phyloP scores from a whole-genome alignment of 257 asterid species.

The Capsicum rhomboideum region DNA sequence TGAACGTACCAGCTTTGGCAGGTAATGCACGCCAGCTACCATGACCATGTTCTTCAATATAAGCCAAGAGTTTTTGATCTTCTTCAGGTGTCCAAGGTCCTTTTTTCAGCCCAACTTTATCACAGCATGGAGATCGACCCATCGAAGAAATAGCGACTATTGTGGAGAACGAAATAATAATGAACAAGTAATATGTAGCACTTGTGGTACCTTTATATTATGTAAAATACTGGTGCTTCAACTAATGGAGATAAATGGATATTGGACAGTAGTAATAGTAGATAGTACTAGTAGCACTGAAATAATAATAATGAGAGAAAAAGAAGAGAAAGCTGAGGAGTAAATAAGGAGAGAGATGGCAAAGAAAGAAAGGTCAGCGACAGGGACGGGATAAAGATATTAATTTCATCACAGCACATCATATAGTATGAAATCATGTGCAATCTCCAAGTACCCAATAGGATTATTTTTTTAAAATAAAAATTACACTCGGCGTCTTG shows the following conservation, averaged over 20 bases:
- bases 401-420: slow-evolving; percentile 14
- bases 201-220: neutral
- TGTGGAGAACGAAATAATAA: neutral
- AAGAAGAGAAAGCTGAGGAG: slow-evolving; percentile 2
- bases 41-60: slow-evolving; percentile 81
- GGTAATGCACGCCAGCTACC: slow-evolving; percentile 98
- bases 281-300: slow-evolving; percentile 3
- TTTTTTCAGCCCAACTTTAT: slow-evolving; percentile 71
- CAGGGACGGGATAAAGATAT: slow-evolving; percentile 42
- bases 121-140: slow-evolving; percentile 96
- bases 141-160: slow-evolving; percentile 10
- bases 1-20: slow-evolving; percentile 53
- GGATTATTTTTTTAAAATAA: neutral
- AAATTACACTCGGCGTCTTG: fast-evolving
- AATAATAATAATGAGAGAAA: neutral
- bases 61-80: slow-evolving; percentile 78
- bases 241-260: neutral
- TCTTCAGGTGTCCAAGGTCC: slow-evolving; percentile 99
- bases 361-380: slow-evolving; percentile 44
- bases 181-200: neutral
- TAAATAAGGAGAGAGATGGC: slow-evolving; percentile 26
- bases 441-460: neutral
- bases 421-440: neutral
- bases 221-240: neutral
- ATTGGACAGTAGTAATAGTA: neutral